Base-by-base conservation (phyloP, 768 basidiomycete genomes). In the Tylopilus balloui region DNA sequence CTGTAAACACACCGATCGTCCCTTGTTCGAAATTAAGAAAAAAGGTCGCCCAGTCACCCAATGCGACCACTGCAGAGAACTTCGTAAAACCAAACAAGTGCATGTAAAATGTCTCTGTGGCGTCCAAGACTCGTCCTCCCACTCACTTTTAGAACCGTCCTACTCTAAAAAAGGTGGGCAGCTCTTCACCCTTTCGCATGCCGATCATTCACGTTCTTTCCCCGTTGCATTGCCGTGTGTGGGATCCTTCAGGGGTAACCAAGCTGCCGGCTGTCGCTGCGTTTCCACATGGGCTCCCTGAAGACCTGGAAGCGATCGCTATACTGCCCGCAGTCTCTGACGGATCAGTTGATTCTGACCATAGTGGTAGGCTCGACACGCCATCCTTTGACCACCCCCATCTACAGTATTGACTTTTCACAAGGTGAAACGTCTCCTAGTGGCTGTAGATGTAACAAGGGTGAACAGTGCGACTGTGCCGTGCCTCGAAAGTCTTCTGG, bases 1-100 rank as follows among this genome's bases (percentile, higher is more conserved):
- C 25, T 95, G 92, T 71, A 84, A 82, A 62, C 92, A 95, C 65
- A 86, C 81, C 45, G 89, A 92, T 66, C 80, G 92, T 35, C 86
- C 91, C 31, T 76, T 95, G 44, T 92, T 84, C 65, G 90, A 80
- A 77, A 88, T 84, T 56, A 80, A 73, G 79, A 86, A 76, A 74
- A 83, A 75, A 67, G 83, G 73, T 53, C 74, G 75, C 47, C 78
- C 74, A 3, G 71, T 78, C 32, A 79, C 80, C 4, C 80, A 79
- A 62, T 83, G 81, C 59, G 69, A 71, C 24, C 69, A 72, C 57
- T 79, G 78, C 53, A 67, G 73, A 57, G 70, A 74, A 47, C 69
- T 70, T 20, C 61, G 76, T 40, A 77, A 76, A 68, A 70, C 70
- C 19, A 70, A 67, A 57, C 74, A 75, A 61, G 67, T 74, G n/a